Base-by-base conservation (phyloP, 2,329 filamentous ascomycete genomes). In the Exophiala calicioides region DNA sequence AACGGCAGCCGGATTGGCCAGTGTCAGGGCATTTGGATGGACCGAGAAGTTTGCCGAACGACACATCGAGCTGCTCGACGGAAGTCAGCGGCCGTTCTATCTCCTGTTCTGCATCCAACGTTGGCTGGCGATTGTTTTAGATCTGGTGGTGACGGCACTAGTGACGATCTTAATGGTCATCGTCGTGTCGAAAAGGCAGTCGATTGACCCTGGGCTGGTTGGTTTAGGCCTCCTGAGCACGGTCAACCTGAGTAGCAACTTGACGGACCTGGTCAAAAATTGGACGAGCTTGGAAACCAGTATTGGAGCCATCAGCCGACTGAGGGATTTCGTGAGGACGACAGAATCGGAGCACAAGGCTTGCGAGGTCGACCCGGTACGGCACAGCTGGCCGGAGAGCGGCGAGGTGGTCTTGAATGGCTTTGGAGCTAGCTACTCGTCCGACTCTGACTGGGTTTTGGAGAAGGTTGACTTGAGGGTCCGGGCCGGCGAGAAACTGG, bases 221-320 rank as follows among this genome's bases (percentile, higher is more conserved):
- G 78, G 77, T 47, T 68, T 80, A 5, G 76, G 76, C 0, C 61
- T 81, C 9, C 61, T 78, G 18, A 78, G 78, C 44, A 68, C 80
- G 26, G 72, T 81, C 19, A 62, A 70, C 16, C 78, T 81, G 60
- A 78, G 73, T 32, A 68, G 74, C 32, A 72, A 68, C 40, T 67
- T 81, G 47, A 75, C 74, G 45, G 60, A 73, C 7, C 60, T 79
- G n/a, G 67, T 79, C 5, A 68, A 68, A 13, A 72, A 69, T 34
- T 82, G 78, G 78, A 81, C 79, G 0, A 69, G 71, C 31, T 64
- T 82, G 12, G 80, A 83, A 54, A 82, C 78, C 0, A 72, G 74
- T 27, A 72, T 83, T 33, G 79, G 79, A 5, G 78, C 78, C 7
- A 71, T 83, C 6, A 68, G 73, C 3, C 69, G 80, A 16, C 69